Base-by-base conservation (phyloP, 2,329 filamentous ascomycete genomes). In the Karstenula rhodostoma region DNA sequence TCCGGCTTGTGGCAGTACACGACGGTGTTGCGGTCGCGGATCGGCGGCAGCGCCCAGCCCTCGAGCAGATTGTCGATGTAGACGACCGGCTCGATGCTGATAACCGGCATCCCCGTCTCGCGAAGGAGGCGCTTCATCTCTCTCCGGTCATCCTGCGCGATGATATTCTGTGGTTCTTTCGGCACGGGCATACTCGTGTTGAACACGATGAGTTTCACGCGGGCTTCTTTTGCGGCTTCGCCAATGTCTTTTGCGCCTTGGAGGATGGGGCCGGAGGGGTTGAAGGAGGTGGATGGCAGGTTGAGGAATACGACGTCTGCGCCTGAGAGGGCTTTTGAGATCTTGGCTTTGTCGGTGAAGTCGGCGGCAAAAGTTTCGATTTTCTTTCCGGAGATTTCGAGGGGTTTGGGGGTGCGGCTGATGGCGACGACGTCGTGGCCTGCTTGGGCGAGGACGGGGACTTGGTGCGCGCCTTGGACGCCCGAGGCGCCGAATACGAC, bases 31-130 rank as follows among this genome's bases (percentile, higher is more conserved):
- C 62, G 59, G 55, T 79, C 76, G 2, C 71, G 65, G 23, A 80
- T 73, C 0, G 76, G 73, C 1, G 73, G 72, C 13, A 77, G 61
- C 4, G 77, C 76, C 78, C 78, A 79, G 35, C 78, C 78, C 62
- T 79, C 77, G 9, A 79, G 70, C 0, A 79, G 65, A 37, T 79
- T 80, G 59, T 80, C 77, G 8, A 80, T 66, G 60, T 77, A 80
- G 13, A 73, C 73, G 8, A 79, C 77, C 5, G 78, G 78, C 58
- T 80, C 71, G 23, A 79, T 77, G 57, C 68, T 73, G 49, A 79
- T 70, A 40, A 77, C 65, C 8, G 72, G 67, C 2, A 79, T 61
- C 22, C 73, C 72, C 1, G 64, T 65, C 0, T 66, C 69, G 9
- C 77, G 63, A 17, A 79, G 67, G 8, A 77, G 40, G 0, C 58